phyloP scores from a whole-genome alignment of 768 basidiomycete species.

The Boletus rufocinnamomeus region DNA sequence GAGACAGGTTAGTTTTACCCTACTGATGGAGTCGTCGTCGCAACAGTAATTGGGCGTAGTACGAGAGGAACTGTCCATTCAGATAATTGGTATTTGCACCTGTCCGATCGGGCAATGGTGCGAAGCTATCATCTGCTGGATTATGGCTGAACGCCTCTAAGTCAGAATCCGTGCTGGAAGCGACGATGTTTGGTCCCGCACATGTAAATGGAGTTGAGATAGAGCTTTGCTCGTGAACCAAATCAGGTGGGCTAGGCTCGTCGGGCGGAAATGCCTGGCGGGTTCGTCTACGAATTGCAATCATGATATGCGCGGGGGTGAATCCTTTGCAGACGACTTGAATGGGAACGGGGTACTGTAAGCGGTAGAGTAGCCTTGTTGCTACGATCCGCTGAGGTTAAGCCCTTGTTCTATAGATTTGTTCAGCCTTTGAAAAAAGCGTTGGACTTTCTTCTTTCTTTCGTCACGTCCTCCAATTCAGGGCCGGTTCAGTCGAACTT shows the following conservation, averaged over 20 bases:
- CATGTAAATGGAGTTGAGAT: conserved; percentile 34
- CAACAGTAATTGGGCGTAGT: background rate
- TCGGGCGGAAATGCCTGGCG: conserved; percentile 51
- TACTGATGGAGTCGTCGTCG: background rate
- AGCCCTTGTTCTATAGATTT: conserved; percentile 72
- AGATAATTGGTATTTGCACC: conserved; percentile 81
- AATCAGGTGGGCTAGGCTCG: conserved; percentile 53
- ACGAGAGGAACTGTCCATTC: conserved; percentile 71
- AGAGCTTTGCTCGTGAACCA: conserved; percentile 70
- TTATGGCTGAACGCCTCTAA: conserved; percentile 87
- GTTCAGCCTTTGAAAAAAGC: conserved; percentile 46
- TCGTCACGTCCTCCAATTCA: conserved; percentile 1
- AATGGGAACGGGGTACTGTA: conserved; percentile 75
- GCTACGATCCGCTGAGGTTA: conserved; percentile 78
- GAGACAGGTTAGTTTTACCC: background rate
- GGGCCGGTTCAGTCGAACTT: conserved; percentile 5
- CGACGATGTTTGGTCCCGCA: conserved; percentile 69
- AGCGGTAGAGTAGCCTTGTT: conserved; percentile 78
- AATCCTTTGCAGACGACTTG: conserved; percentile 82
- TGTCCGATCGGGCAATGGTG: conserved; percentile 78
- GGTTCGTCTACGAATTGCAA: conserved; percentile 54
- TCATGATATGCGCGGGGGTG: conserved; percentile 67
- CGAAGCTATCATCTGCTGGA: conserved; percentile 82
- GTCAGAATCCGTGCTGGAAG: conserved; percentile 79
- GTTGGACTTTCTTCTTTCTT: background rate